Conservation (phyloP, 78 protist species). For the Dictyostelium capitatum region DNA sequence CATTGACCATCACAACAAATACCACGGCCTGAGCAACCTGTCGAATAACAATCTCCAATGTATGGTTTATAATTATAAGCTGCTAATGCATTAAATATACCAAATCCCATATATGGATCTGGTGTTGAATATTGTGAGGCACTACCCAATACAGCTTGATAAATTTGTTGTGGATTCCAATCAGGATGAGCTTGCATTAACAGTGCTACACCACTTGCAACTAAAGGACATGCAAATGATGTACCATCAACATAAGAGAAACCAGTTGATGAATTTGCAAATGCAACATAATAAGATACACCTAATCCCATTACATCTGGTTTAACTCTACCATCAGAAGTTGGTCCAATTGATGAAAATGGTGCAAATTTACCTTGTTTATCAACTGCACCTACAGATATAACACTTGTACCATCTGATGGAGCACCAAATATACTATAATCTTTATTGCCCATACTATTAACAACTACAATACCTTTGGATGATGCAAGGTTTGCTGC, state of each 20-base stretch:
- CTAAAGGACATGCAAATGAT: conserved; percentile 69
- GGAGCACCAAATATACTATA: conserved; percentile 51
- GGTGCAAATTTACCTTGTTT: background rate
- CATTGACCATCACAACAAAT: background rate
- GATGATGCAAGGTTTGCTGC: conserved; percentile 41
- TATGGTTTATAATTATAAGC: conserved; percentile 12
- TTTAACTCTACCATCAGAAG: conserved; percentile 65
- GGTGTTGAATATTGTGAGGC: background rate
- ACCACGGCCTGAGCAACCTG: background rate
- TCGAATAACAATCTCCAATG: background rate
- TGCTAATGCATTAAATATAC: conserved; percentile 30
- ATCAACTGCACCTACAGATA: conserved; percentile 62
- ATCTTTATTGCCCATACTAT: conserved; percentile 46
- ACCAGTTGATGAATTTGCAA: background rate
- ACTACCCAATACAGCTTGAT: conserved; percentile 40
- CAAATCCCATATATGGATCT: conserved; percentile 25
- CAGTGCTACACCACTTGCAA: conserved; percentile 65
- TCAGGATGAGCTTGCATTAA: conserved; percentile 56
- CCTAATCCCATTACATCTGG: conserved; percentile 76
- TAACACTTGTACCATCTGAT: conserved; percentile 50
- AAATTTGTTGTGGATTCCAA: conserved; percentile 51
- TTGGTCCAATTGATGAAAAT: conserved; percentile 74
- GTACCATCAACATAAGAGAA: conserved; percentile 50
- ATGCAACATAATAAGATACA: conserved; percentile 17
- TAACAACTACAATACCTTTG: conserved; percentile 71